Evolutionary conservation across 2,329 filamentous ascomycete species (phyloP).

Genomic region (Fusarium sp.): DNA sequence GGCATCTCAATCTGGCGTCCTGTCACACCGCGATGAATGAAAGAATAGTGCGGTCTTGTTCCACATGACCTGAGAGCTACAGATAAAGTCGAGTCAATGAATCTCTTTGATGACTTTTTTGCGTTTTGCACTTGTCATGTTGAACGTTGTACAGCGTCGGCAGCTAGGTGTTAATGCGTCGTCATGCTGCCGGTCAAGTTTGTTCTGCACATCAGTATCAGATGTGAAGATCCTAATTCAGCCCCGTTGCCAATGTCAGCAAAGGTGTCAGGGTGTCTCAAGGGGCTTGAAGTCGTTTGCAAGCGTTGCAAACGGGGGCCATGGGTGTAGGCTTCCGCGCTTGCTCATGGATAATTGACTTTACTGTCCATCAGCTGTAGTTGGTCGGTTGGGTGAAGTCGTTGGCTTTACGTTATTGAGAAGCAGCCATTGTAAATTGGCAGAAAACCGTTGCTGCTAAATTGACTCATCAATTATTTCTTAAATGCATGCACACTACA

Average conservation of each 20-base stretch:
- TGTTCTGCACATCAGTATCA: constrained; percentile 20
- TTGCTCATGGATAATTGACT: not conserved
- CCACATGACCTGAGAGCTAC: not conserved
- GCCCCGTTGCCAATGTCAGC: not conserved
- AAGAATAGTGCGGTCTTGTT: constrained; percentile 17
- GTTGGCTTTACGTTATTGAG: no score
- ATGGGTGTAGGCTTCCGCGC: not conserved
- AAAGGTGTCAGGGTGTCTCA: not conserved
- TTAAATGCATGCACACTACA: not conserved
- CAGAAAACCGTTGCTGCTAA: not conserved
- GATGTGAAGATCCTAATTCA: constrained; percentile 33
- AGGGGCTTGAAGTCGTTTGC: not conserved
- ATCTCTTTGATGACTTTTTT: not conserved
- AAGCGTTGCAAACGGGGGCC: not conserved
- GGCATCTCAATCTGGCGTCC: constrained; percentile 27
- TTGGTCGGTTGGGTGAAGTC: no score
- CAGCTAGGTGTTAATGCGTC: constrained; percentile 6
- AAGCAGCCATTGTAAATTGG: no score
- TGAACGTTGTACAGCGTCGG: constrained; percentile 16
- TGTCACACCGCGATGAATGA: constrained; percentile 30
- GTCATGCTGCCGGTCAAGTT: constrained; percentile 19
- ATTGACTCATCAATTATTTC: not conserved
- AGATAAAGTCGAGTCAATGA: constrained; percentile 19
- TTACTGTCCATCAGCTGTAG: not conserved
- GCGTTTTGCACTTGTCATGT: constrained; percentile 2